Evolutionary conservation across 805 yeast species (phyloP), one percentile per base, ranked within the genome.

Genomic region (Wickerhamomyces alni): DNA sequence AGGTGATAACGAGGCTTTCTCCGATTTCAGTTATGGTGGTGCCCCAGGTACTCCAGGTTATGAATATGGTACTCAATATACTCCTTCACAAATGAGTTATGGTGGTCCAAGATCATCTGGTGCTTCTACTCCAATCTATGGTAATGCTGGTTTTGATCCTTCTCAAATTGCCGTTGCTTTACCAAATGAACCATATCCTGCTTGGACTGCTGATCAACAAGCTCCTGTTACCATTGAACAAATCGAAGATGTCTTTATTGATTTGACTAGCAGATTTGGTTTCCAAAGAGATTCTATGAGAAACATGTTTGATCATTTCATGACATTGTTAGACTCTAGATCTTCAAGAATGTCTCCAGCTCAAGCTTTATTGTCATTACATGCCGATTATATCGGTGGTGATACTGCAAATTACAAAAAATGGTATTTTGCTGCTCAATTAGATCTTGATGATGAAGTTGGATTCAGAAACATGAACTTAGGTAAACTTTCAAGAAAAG

Each of bases 191-290:
- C 99, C 99, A 26, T 93, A 91, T 63, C 99, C 99, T 33, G 98
- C 99, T 37, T 93, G 99, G 99, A 86, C 96, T 19, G 95, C 95
- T 35, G 98, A 93, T 64, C 89, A 84, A 41, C 91, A 84, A 62
- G 87, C 91, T 19, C 94, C 94, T 11, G 82, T 83, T 42, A 72
- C 87, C 36, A 74, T 85, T 40, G 93, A 85, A 63, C 91, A 85
- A 61, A 82, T 85, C 58, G 94, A 85, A 67, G 94, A 85, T 67
- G 77, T 84, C 29, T 85, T 85, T 59, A 85, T 85, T 56, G 93
- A 85, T 62, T 69, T 85, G 61, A 70, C 91, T 32, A 84, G 84
- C 65, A 81, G 79, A 63, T 84, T 85, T 57, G 95, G 95, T 58
- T 85, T 85, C 73, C 95, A 85, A 67, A 80, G 95, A 74, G 95